Base-by-base conservation (phyloP, 768 basidiomycete species). In the Mycena epipterygia region DNA sequence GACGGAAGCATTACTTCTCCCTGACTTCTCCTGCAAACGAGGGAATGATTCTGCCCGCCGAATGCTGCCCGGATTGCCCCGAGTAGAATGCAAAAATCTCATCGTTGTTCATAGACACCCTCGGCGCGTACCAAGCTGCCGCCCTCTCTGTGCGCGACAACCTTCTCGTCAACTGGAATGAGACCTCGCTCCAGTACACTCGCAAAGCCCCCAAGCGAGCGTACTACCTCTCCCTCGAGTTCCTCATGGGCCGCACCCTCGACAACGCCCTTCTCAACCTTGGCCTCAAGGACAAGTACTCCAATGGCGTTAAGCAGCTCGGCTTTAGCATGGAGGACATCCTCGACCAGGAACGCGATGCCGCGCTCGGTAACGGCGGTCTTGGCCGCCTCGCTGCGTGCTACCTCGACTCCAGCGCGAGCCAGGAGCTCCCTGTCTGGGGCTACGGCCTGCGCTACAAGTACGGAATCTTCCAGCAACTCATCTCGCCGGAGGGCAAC, bases 201-300 rank as follows among this genome's bases (percentile, higher is more conserved):
- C 91, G 93, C 76, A 96, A 94, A 79, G 85, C 89, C 41, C 95
- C 95, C 29, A 96, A 97, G 76, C 87, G 95, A 68, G 95, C 95
- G 16, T 98, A 98, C 85, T 99, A 99, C 81, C 89, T 99, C 68
- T 97, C 95, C 46, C 89, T 98, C 62, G 97, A 98, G 81, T 98
- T 96, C 81, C 82, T 96, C 74, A 94, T 95, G 92, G 91, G 93
- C 49, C 88, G 93, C 32, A 92, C 92, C 3, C 86, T 93, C 58
- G 92, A 94, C 70, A 91, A 91, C 70, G 88, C 88, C 16, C 64
- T 78, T 37, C 82, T 90, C 64, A 99, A 98, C 79, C 89, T 99
- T 30, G 92, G 91, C 13, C 84, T 97, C 72, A 95, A 96, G 80
- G 86, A 91, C 56, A 79, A 91, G 72, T 98, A 94, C 81, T 81